Base-by-base conservation (phyloP, 192 early-diverging fungal species). In the Funneliformis geosporum region DNA sequence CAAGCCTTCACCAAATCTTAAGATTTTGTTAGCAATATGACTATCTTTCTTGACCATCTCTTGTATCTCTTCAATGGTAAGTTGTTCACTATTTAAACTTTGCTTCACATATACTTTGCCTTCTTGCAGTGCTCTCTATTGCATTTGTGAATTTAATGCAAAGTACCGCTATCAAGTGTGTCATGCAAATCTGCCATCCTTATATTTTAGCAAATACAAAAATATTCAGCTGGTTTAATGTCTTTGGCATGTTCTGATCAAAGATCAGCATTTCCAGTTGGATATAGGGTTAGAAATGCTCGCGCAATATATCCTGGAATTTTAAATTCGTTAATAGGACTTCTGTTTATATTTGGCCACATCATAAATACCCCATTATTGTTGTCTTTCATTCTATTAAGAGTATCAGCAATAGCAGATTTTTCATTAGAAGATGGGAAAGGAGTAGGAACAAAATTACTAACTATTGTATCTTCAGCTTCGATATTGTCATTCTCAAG, bases 251-350 rank as follows among this genome's bases (percentile, higher is more conserved):
- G 40, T 43, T 71, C 69, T 2, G 14, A 8, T 7, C 44, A 0
- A 44, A 71, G 69, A 18, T 71, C 69, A 46, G 69, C 27, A n/a
- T 71, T 71, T 12, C 40, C 69, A 71, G 33, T 43, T 42, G 14
- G 69, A 42, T 70, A 70, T 2, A 70, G 42, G 27, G 33, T 70
- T 39, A 2, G 25, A 38, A 25, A 71, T 43, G 69, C 69, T 4
- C 4, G 5, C 0, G 69, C 40, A 43, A 71, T 71, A 71, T 46
- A 71, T n/a, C 69, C 69, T 5, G 14, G 40, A 2, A 40, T 71
- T 2, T 43, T 10, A 25, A 71, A 71, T 47, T 71, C 40, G 44
- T 71, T 71, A 6, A 71, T 43, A 39, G 42, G 40, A 71, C 27
- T 71, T 14, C 4, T 8, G 25, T 44, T 12, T 40, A 71, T 71